These are phyloP conservation scores for Solanum gracilifrons DNA, from an alignment of 257 asterid species.

Conservation along the genomic window DNA sequence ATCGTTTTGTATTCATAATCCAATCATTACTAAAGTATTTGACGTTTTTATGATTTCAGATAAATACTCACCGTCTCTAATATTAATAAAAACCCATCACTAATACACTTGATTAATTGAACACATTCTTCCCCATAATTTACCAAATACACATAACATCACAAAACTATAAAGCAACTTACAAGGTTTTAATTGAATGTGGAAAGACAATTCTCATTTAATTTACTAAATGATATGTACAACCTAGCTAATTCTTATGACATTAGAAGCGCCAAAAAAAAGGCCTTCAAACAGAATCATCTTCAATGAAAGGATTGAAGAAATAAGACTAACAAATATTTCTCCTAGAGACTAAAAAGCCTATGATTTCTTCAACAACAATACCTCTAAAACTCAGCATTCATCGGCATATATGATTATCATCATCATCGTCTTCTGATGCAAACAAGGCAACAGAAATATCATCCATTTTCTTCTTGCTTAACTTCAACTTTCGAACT, in stretches of 20 bases:
- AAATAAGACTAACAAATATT: constrained; percentile 6
- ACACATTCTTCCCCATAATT: not conserved
- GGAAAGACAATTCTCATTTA: not conserved
- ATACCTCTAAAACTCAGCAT: not conserved
- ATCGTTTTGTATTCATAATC: not conserved
- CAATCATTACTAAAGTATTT: not conserved
- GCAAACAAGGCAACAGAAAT: not conserved
- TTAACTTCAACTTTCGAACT: not conserved
- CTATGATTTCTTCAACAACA: not conserved
- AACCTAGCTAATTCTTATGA: not conserved
- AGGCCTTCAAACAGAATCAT: constrained; percentile 9
- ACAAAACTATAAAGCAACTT: not conserved
- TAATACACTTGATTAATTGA: not conserved
- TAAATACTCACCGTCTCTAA: not conserved
- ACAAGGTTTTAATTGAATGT: not conserved
- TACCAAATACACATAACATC: not conserved
- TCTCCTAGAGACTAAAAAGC: not conserved
- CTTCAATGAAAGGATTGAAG: constrained; percentile 58
- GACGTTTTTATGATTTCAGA: too few species aligned
- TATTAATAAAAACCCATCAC: not conserved
- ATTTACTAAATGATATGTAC: not conserved
- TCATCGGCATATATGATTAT: not conserved
- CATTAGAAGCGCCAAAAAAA: not conserved
- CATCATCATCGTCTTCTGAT: not conserved
- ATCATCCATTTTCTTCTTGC: not conserved